Evolutionary conservation across 305 asterid genomes (phyloP), one percentile per base, ranked within the genome.

Genomic region (Plantago coronopus): DNA sequence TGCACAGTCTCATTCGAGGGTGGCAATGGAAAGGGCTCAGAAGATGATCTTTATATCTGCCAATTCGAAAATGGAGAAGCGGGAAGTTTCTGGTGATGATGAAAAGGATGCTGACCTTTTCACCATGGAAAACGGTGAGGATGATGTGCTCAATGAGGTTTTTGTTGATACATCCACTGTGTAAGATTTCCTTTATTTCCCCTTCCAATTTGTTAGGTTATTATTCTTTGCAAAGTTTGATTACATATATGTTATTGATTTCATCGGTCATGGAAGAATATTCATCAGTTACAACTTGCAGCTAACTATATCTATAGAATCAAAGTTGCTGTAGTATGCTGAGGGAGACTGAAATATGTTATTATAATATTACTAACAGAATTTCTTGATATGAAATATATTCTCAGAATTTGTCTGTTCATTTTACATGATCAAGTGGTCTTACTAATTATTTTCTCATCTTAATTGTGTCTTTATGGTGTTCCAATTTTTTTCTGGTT

Each of bases 101-200:
- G 98, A 89, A 27, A 82, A 82, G 73, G 97, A 89, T 54, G 77
- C 74, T 0, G 99, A 82, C 69, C 76, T 86, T 71, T 88, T 84
- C 59, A 78, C 84, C 59, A 42, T 89, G 76, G 91, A 82, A 65
- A 91, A 88, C 49, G 89, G 98, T 72, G 98, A 86, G 86, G 98
- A 91, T 59, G 96, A 91, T 74, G 88, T 84, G 85, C 91, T 91
- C 69, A 91, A 88, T 81, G 96, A 88, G 63, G 95, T 88, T 79
- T 81, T 82, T 75, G 89, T 86, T 72, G 96, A 86, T 86, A 82
- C 95, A 49, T 81, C 95, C 78, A 79, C 91, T 69, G 91, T 80
- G 90, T 91, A 84, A 79, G 79, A 72, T 76, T 78, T 76, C 69
- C 59, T 48, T 54, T 34, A 7, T 7, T 6, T 34, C 12, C 40